A percentile compares a stretch with the other conserved stretches of the same genome.
Conservation (phyloP, 2,329 filamentous ascomycete species). For the Paracorniculantispora psalliotae region DNA sequence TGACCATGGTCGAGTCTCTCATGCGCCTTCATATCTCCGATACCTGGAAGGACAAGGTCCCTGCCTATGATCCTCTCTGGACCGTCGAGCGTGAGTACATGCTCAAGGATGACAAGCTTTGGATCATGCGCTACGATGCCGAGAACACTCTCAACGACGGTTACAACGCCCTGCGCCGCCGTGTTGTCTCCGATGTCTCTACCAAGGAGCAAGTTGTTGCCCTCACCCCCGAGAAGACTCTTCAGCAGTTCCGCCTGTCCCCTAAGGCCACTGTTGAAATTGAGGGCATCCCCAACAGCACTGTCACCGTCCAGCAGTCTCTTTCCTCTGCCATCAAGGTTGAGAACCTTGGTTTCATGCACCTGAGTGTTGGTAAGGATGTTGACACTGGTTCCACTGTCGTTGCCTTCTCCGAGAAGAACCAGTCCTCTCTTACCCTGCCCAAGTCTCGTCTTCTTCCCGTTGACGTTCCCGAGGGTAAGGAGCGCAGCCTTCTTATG, state of each 20-base stretch:
- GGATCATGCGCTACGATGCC: slow-evolving; percentile 12
- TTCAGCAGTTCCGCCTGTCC: slow-evolving; percentile 13
- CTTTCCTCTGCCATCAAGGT: slow-evolving; percentile 9
- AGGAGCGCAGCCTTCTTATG: slow-evolving; percentile 8
- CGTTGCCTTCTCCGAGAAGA: slow-evolving; percentile 10
- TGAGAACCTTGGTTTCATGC: slow-evolving; percentile 12
- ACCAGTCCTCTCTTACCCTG: slow-evolving; percentile 8
- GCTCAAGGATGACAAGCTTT: slow-evolving; percentile 12
- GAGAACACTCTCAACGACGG: slow-evolving; percentile 10
- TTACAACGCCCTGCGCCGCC: slow-evolving; percentile 15
- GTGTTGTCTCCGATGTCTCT: slow-evolving; percentile 10
- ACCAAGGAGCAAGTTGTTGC: slow-evolving; percentile 10
- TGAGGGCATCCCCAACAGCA: slow-evolving; percentile 6
- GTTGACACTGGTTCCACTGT: slow-evolving; percentile 6
- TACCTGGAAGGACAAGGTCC: slow-evolving; percentile 13
- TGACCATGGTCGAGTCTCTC: slow-evolving; percentile 6
- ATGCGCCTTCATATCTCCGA: slow-evolving; percentile 13
- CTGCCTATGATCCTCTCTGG: slow-evolving; percentile 11
- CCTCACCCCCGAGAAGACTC: slow-evolving; percentile 10
- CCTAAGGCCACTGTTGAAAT: slow-evolving; percentile 12
- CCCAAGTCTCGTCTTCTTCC: slow-evolving; percentile 11
- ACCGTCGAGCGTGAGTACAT: slow-evolving; percentile 15
- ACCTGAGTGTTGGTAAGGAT: slow-evolving; percentile 10
- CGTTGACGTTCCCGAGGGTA: slow-evolving; percentile 6
- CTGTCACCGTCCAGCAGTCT: slow-evolving; percentile 10